Percentiles rank a stretch among this genome's conserved stretches.
Evolutionary conservation across 345 rosid genomes (phyloP).

Genomic region (Eucalyptus sideroxylon): DNA sequence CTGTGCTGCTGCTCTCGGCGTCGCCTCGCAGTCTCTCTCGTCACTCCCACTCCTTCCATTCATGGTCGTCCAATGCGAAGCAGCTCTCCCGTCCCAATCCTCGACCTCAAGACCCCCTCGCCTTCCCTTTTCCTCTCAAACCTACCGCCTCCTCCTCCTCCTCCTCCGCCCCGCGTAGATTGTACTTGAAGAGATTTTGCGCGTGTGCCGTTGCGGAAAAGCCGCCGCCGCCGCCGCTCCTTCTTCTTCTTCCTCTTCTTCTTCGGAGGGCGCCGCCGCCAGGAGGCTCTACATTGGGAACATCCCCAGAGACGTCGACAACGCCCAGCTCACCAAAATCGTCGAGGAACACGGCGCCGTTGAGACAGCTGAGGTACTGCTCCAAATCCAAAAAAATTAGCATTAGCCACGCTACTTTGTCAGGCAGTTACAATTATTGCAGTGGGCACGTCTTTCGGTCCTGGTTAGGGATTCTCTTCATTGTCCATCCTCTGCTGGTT

Average conservation of each 20-base stretch:
- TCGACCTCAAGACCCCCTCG: not conserved
- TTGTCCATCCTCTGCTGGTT: not conserved
- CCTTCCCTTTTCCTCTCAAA: not conserved
- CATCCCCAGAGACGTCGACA: slow-evolving; percentile 56
- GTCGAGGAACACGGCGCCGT: slow-evolving; percentile 75
- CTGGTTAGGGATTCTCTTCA: not conserved
- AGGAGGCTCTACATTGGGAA: slow-evolving; percentile 66
- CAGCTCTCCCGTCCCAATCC: slow-evolving; percentile 1
- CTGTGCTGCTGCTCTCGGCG: not conserved
- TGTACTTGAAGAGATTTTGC: slow-evolving; percentile 9
- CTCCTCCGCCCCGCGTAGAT: not conserved
- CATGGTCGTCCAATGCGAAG: not conserved
- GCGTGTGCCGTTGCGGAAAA: slow-evolving; percentile 36
- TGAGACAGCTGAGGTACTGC: slow-evolving; percentile 63
- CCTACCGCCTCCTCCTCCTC: not conserved
- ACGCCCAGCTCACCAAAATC: slow-evolving; percentile 46
- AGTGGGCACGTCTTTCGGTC: not conserved
- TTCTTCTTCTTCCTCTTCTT: slow-evolving; percentile 18
- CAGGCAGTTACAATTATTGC: not conserved
- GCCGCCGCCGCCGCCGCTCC: not conserved
- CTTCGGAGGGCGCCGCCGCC: slow-evolving; percentile 32
- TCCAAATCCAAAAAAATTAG: not conserved
- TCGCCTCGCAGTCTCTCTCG: not conserved
- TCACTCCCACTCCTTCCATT: not conserved
- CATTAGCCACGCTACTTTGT: not conserved